These are phyloP conservation scores for Calonectria crousiana DNA, from an alignment of 2,329 filamentous ascomycete genomes.

Conservation along the genomic window DNA sequence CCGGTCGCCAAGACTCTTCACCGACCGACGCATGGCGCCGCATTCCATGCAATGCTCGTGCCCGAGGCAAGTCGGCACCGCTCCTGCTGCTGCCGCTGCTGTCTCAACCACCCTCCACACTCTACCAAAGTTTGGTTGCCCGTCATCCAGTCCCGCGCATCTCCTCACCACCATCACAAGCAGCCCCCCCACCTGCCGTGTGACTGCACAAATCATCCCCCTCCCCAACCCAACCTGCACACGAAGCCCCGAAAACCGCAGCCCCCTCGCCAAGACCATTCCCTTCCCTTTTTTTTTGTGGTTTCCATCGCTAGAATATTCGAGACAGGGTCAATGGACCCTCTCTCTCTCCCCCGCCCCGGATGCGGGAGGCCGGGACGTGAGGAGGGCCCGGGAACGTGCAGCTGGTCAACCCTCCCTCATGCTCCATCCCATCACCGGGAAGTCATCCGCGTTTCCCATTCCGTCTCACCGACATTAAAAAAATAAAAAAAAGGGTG, in stretches of 20 bases:
- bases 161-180: background rate
- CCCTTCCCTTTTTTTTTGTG: too few relatives aligned
- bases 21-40: background rate
- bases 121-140: background rate
- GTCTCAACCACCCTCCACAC: background rate
- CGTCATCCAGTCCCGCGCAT: background rate
- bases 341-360: too few relatives aligned
- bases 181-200: background rate
- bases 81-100: too few relatives aligned
- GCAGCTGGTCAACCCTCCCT: background rate
- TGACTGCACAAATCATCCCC: background rate
- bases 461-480: background rate
- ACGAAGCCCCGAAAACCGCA: background rate
- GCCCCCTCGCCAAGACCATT: background rate
- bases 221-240: background rate
- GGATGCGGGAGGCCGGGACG: background rate
- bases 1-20: background rate
- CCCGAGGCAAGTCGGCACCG: background rate
- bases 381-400: background rate
- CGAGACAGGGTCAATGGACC: background rate
- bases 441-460: background rate
- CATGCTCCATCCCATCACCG: background rate
- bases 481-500: background rate
- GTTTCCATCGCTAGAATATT: background rate
- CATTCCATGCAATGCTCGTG: conserved; percentile 3